Evolutionary conservation across 2,329 filamentous ascomycete species (phyloP).

Genomic region (Fusarium armeniacum): DNA sequence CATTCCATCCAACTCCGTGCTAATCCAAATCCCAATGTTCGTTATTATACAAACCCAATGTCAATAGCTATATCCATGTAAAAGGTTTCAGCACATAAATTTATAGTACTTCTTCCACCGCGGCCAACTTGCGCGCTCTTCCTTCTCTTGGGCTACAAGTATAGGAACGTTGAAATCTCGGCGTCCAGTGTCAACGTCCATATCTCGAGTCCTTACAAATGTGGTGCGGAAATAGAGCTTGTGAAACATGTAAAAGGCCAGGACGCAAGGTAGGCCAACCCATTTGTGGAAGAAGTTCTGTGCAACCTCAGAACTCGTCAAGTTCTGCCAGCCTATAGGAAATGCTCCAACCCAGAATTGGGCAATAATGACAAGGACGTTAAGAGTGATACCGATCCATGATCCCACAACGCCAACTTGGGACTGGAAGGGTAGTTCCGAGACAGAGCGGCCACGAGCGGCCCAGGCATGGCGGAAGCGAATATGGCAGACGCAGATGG

Average conservation of each 20-base stretch:
- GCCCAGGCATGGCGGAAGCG: constrained; percentile 89
- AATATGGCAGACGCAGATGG: constrained; percentile 92
- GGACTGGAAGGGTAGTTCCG: constrained; percentile 84
- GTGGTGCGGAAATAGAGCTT: constrained; percentile 81
- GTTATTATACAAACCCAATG: constrained; percentile 17
- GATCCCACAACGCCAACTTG: constrained; percentile 85
- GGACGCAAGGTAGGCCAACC: constrained; percentile 77
- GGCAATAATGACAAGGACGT: constrained; percentile 80
- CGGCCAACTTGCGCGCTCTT: constrained; percentile 80
- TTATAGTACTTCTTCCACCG: constrained; percentile 83
- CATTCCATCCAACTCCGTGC: constrained; percentile 37
- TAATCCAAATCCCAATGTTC: constrained; percentile 24
- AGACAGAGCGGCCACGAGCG: constrained; percentile 74
- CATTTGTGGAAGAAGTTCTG: constrained; percentile 81
- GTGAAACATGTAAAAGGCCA: constrained; percentile 78
- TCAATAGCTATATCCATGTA: background rate
- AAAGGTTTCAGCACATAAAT: constrained; percentile 70
- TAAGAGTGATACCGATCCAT: constrained; percentile 83
- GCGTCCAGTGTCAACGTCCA: constrained; percentile 89
- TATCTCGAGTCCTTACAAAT: constrained; percentile 76
- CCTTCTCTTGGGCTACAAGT: constrained; percentile 82
- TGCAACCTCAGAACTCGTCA: constrained; percentile 63
- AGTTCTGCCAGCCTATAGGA: constrained; percentile 71
- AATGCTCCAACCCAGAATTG: constrained; percentile 92
- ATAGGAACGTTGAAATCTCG: constrained; percentile 86